Evolutionary conservation across 805 yeast genomes (phyloP).

Genomic region (Yarrowia deformans): DNA sequence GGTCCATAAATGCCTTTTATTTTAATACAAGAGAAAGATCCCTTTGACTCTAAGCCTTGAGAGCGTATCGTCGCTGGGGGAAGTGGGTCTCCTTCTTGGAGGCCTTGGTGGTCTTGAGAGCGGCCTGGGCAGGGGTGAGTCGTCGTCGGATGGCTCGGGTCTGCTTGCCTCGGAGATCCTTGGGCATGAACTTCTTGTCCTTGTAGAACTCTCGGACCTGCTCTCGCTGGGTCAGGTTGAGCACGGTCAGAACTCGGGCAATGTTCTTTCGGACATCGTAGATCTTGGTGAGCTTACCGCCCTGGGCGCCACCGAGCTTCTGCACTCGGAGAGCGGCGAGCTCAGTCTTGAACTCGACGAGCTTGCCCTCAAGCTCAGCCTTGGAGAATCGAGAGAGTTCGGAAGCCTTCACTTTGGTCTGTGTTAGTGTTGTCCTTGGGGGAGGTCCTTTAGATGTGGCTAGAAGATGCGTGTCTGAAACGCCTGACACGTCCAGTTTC

Average conservation of each 20-base stretch:
- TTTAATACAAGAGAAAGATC: conserved; percentile 34
- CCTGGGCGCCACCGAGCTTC: conserved; percentile 86
- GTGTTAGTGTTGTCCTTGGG: conserved; percentile 8
- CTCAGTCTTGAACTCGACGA: conserved; percentile 95
- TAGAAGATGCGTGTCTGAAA: no score
- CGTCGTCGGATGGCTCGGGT: conserved; percentile 99
- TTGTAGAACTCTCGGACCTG: conserved; percentile 94
- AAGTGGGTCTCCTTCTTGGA: conserved; percentile 91
- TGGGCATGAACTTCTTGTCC: conserved; percentile 85
- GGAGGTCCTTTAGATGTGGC: not conserved
- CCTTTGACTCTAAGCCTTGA: conserved; percentile 77
- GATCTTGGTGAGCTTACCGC: conserved; percentile 80
- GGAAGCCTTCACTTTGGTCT: conserved; percentile 71
- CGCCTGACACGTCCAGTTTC: no score
- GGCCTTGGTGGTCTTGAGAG: conserved; percentile 83
- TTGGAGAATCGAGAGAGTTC: conserved; percentile 97
- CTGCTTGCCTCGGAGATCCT: conserved; percentile 99
- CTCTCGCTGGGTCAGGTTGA: conserved; percentile 96
- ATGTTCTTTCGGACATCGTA: conserved; percentile 97
- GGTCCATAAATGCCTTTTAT: conserved; percentile 39
- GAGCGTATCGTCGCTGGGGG: conserved; percentile 98
- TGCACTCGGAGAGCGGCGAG: conserved; percentile 95
- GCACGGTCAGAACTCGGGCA: conserved; percentile 97
- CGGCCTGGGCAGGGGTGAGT: conserved; percentile 85
- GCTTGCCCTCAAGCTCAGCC: conserved; percentile 93